A percentile compares a stretch with the other conserved stretches of the same genome.
These are phyloP conservation scores for Rhizophagus sp. DNA, from an alignment of 192 early-diverging fungal species.

Conservation along the genomic window DNA sequence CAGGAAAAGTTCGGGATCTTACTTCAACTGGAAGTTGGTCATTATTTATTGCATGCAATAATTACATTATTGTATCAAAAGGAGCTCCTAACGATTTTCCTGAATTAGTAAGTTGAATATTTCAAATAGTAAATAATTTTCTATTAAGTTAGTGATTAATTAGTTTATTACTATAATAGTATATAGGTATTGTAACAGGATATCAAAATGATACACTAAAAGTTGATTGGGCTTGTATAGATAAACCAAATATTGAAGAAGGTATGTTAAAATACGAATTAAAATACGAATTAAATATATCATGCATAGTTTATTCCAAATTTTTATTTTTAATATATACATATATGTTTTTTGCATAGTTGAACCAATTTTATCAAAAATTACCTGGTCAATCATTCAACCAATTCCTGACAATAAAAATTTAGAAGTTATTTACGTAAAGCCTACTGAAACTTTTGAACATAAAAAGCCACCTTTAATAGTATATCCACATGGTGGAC, in stretches of 20 bases:
- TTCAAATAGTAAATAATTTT: slow-evolving; percentile 33
- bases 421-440: slow-evolving; percentile 10
- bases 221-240: slow-evolving; percentile 1
- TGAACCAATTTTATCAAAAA: slow-evolving; percentile 15
- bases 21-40: slow-evolving; percentile 47
- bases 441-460: slow-evolving; percentile 30
- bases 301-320: no score
- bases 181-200: slow-evolving; percentile 31
- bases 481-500: slow-evolving; percentile 81
- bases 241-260: not conserved
- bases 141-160: slow-evolving; percentile 5
- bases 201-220: slow-evolving; percentile 32
- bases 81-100: slow-evolving; percentile 49
- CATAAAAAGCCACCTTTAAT: slow-evolving; percentile 57
- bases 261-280: not conserved
- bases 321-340: no score
- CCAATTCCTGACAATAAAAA: not conserved
- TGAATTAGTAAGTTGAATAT: slow-evolving; percentile 45
- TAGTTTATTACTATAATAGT: slow-evolving; percentile 29
- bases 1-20: slow-evolving; percentile 52
- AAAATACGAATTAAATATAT: no score
- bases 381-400: not conserved
- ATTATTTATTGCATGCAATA: slow-evolving; percentile 45
- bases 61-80: slow-evolving; percentile 45
- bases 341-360: not conserved